These are phyloP conservation scores for Aspergillus egyptiacus DNA, from an alignment of 495 filamentous ascomycete species.

Conservation along the genomic window DNA sequence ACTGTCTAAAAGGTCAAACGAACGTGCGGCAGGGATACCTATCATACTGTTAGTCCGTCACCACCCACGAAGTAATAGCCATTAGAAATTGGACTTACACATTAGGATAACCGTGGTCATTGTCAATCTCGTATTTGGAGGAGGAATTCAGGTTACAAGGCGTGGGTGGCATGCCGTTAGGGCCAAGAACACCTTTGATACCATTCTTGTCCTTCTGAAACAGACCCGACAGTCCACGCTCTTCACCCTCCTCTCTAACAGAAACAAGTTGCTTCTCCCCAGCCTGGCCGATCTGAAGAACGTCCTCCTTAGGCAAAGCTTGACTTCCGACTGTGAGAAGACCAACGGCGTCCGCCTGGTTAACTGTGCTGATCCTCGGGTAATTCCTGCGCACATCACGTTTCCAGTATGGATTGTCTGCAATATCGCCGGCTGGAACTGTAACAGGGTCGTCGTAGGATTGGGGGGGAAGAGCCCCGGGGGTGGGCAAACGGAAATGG, in stretches of 20 bases:
- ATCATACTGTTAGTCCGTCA: slow-evolving; percentile 20
- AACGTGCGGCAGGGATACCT: slow-evolving; percentile 54
- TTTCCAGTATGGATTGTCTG: slow-evolving; percentile 98
- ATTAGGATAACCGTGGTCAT: slow-evolving; percentile 45
- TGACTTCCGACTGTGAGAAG: slow-evolving; percentile 81
- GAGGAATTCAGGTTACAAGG: slow-evolving; percentile 58
- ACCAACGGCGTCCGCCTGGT: slow-evolving; percentile 77
- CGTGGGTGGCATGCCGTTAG: slow-evolving; percentile 73
- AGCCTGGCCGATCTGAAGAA: slow-evolving; percentile 71
- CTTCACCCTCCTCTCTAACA: slow-evolving; percentile 71
- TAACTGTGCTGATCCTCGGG: slow-evolving; percentile 72
- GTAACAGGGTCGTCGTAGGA: slow-evolving; percentile 88
- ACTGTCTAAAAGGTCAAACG: slow-evolving; percentile 27
- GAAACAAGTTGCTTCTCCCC: slow-evolving; percentile 73
- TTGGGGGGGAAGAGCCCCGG: slow-evolving; percentile 69
- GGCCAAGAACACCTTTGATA: slow-evolving; percentile 59
- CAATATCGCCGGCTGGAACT: slow-evolving; percentile 85
- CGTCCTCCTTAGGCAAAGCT: slow-evolving; percentile 69
- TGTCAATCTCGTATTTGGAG: slow-evolving; percentile 41
- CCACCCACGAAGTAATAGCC: not conserved
- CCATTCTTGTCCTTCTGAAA: slow-evolving; percentile 64
- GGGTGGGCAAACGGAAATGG: slow-evolving; percentile 83
- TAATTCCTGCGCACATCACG: slow-evolving; percentile 83
- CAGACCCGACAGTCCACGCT: slow-evolving; percentile 61
- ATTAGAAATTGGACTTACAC: slow-evolving; percentile 34